Evolutionary conservation across 768 basidiomycete species (phyloP), one percentile per base, ranked within the genome.

Genomic region (Hericium coralloides): DNA sequence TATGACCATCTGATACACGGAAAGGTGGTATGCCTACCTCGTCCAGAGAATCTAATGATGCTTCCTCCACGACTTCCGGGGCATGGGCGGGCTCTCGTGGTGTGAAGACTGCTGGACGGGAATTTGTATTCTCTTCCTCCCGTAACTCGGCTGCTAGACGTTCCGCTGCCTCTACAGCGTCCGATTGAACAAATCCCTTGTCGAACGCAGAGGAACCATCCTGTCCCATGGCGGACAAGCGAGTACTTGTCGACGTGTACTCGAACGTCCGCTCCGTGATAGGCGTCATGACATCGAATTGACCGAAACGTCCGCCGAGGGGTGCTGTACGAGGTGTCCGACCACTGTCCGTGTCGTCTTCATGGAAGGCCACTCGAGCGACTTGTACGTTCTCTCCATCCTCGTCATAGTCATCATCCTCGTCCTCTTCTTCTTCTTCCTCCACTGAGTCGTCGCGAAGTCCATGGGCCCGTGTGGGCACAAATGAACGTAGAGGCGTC

Each of bases 201-300:
- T 65, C 63, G 23, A 60, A 55, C 9, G 56, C 62, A 17, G 67
- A 67, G 1, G 67, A 59, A 20, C 49, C 49, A 14, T 64, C 67
- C 26, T 60, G 67, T 8, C 72, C 67, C 39, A 70, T 68, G 1
- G 64, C 65, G 37, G 63, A 59, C n/a, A 59, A 66, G 20, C 82
- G 75, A 15, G 82, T 87, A 63, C 83, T 87, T 36, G 76, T 77
- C 3, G 43, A 45, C 18, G 88, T 81, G 67, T 77, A 95, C 70
- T 98, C 97, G 64, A 82, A 81, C 10, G 97, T 98, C 43, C 95
- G 79, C 70, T 99, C 97, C 12, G 92, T 92, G 69, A 98, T 98
- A 2, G 97, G 95, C 9, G 95, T 98, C 93, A 99, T 94, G 56
- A 95, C 85, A 66, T 89, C 85, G 72, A 98, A 89, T 57, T 80